Evolutionary conservation across 129 eudicot genomes (phyloP).

Genomic region (Escallonia rubra): DNA sequence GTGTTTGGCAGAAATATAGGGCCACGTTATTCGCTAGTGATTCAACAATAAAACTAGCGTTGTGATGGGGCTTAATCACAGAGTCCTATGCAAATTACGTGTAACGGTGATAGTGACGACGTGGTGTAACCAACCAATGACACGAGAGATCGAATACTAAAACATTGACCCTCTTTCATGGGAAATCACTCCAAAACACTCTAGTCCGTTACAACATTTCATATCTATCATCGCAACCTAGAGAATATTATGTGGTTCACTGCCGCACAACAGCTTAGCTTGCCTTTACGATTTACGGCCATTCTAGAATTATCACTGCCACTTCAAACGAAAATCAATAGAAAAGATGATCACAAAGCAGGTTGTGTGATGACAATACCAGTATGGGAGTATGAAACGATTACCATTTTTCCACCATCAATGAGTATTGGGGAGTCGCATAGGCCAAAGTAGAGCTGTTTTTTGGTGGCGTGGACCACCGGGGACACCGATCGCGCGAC

Average conservation of each 20-base stretch:
- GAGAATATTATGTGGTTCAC: not conserved
- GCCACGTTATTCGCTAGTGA: too few relatives aligned
- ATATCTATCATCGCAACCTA: not conserved
- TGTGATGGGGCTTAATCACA: too few relatives aligned
- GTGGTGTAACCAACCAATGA: too few relatives aligned
- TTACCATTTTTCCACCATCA: constrained; percentile 41
- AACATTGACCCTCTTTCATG: too few relatives aligned
- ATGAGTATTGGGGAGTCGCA: constrained; percentile 34
- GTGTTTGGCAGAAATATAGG: too few relatives aligned
- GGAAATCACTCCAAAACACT: too few relatives aligned
- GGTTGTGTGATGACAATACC: not conserved
- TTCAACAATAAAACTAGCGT: too few relatives aligned
- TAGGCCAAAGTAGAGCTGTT: constrained; percentile 38
- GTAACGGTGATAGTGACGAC: too few relatives aligned
- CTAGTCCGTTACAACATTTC: not conserved
- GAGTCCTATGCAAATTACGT: too few relatives aligned
- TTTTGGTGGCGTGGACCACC: constrained; percentile 20
- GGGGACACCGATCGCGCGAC: constrained; percentile 26
- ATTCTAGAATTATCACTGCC: too few relatives aligned
- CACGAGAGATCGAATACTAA: too few relatives aligned
- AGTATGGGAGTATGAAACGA: not conserved
- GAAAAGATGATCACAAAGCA: not conserved
- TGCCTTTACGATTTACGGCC: not conserved
- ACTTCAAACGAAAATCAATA: not conserved
- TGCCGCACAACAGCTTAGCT: not conserved